Percentiles rank a stretch among this genome's conserved stretches.
Evolutionary conservation across 768 basidiomycete genomes (phyloP).

Genomic region (Amanita jacksonii): DNA sequence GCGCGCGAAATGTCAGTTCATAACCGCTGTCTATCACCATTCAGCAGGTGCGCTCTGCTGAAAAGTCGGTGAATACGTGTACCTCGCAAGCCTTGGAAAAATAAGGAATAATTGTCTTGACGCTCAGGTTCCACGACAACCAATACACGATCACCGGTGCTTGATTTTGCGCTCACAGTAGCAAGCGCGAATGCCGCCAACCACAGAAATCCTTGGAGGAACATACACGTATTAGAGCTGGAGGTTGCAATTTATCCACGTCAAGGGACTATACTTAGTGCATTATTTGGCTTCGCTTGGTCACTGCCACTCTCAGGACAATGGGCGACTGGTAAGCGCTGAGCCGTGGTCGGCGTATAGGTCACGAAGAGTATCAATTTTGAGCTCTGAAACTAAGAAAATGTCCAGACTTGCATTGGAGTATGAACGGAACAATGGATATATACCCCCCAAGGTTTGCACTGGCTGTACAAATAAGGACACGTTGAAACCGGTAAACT

Average conservation of each 20-base stretch:
- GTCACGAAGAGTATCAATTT: no score
- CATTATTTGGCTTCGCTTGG: constrained; percentile 4
- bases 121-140: constrained; percentile 72
- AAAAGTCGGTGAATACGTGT: constrained; percentile 8
- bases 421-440: no score
- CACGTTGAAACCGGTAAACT: no score
- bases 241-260: background rate
- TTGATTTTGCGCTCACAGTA: constrained; percentile 52
- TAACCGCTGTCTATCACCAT: constrained; percentile 61
- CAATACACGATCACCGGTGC: constrained; percentile 73
- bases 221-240: constrained; percentile 21
- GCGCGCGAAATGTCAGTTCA: constrained; percentile 76
- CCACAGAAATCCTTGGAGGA: constrained; percentile 26
- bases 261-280: background rate
- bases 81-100: constrained; percentile 78
- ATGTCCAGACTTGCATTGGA: no score
- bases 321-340: no score
- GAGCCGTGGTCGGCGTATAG: no score
- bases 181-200: constrained; percentile 22
- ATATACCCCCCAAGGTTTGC: no score
- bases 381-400: no score
- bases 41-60: constrained; percentile 2
- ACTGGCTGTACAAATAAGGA: no score
- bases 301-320: no score
- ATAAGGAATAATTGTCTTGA: constrained; percentile 69